These are phyloP conservation scores for Termitomyces sp. DNA, from an alignment of 1,284 basidiomycete genomes.

Conservation along the genomic window DNA sequence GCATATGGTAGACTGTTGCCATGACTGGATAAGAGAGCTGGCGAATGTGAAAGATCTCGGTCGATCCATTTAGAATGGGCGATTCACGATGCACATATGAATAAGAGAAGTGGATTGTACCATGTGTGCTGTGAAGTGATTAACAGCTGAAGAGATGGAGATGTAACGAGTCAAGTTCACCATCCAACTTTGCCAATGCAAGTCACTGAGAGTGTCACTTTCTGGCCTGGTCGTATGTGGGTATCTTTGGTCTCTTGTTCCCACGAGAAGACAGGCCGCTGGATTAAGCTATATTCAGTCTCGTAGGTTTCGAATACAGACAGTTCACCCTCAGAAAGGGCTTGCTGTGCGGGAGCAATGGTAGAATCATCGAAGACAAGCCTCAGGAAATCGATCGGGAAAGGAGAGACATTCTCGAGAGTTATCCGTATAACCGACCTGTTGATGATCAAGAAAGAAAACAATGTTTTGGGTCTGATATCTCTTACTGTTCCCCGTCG, in stretches of 20 bases:
- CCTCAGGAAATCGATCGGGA: constrained; percentile 82
- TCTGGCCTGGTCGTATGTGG: constrained; percentile 66
- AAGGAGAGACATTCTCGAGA: constrained; percentile 79
- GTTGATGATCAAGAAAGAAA: constrained; percentile 9
- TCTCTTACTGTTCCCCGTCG: constrained; percentile 79
- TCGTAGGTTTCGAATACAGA: constrained; percentile 87
- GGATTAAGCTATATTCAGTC: constrained; percentile 78
- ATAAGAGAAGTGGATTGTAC: constrained; percentile 81
- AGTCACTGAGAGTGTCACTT: constrained; percentile 60
- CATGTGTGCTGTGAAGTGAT: constrained; percentile 54
- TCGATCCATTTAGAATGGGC: constrained; percentile 24
- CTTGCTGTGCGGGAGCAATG: constrained; percentile 67
- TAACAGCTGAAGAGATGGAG: not conserved
- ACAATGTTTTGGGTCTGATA: not conserved
- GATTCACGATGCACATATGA: constrained; percentile 55
- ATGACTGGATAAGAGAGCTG: constrained; percentile 80
- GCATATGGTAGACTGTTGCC: constrained; percentile 90
- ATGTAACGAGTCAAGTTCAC: constrained; percentile 35
- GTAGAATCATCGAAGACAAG: constrained; percentile 89
- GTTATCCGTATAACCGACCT: constrained; percentile 82
- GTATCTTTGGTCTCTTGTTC: constrained; percentile 54
- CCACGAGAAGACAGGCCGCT: constrained; percentile 82
- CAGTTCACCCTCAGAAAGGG: constrained; percentile 75
- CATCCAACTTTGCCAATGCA: constrained; percentile 90
- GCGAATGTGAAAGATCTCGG: constrained; percentile 72